Base-by-base conservation (phyloP, 2,329 filamentous ascomycete species). In the Talaromyces funiculosus region DNA sequence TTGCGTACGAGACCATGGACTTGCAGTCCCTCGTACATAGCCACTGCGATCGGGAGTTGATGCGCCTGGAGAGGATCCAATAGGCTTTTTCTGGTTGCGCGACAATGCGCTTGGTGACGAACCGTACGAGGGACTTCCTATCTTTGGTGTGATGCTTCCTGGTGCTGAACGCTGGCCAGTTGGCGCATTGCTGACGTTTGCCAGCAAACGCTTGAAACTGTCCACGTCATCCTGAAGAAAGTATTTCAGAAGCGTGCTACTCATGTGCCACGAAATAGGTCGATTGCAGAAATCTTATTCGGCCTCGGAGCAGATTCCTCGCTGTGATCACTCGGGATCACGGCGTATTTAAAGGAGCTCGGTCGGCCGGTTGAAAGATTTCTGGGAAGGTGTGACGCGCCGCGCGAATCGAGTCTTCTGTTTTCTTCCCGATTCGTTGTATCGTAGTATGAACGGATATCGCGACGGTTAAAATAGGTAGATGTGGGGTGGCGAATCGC, bases 191-290 rank as follows among this genome's bases (percentile, higher is more conserved):
- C 82, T 81, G 77, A 88, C 82, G 75, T 85, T 86, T 72, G 87
- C 87, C 84, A 99, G 84, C 73, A 95, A 85, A 81, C 88, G 89
- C 80, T 90, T 89, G 84, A 99, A 97, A 73, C 81, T 86, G 75
- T 96, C 92, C 86, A 96, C 89, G 86, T 99, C 92, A 84, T 97
- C 90, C 86, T 97, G 89, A 82, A 95, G 89, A 76, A 93, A 97
- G 76, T 86, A 90, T 84, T 92, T 92, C 93, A 93, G 97, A 77
- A 99, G 86, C 85, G 89, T 85, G 81, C 92, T 89, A 88, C 90
- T 97, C 93, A 97, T 94, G 86, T 86, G 86, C 79, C 74, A 76
- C 68, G 67, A 70, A 62, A 69, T 68, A 58, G 72, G 58, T 65
- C 59, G 51, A 38, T 65, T 65, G 67, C 68, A 67, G 70, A 61